Conservation (phyloP, 306 rosid genomes). For the Cicer bijugum region DNA sequence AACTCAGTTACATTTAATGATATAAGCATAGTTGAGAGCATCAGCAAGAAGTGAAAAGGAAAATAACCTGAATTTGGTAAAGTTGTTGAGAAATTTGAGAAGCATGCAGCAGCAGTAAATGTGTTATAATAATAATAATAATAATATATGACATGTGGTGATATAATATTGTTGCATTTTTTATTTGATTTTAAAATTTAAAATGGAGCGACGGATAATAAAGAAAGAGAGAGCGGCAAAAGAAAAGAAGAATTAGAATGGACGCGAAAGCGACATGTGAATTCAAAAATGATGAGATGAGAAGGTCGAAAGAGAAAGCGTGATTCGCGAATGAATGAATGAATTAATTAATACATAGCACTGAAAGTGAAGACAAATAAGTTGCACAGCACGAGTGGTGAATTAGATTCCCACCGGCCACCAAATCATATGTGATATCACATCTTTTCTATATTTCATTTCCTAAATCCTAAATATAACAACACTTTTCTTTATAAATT, state of each 20-base stretch:
- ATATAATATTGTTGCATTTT: background rate
- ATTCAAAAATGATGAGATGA: slow-evolving; percentile 41
- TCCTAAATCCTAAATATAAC: too few relatives aligned
- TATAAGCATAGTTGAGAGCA: background rate
- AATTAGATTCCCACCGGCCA: background rate
- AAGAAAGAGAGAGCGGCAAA: slow-evolving; percentile 57
- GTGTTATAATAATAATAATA: background rate
- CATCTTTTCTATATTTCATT: background rate
- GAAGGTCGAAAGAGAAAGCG: background rate
- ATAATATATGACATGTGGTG: background rate
- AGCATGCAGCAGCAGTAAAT: background rate
- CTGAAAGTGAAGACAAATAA: slow-evolving; percentile 6
- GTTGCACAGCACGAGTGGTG: background rate
- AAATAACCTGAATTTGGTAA: slow-evolving; percentile 37
- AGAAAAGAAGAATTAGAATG: slow-evolving; percentile 32
- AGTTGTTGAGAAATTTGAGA: slow-evolving; percentile 20
- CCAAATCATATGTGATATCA: background rate
- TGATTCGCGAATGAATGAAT: background rate
- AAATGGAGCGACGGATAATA: slow-evolving; percentile 27
- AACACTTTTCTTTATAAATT: too few relatives aligned
- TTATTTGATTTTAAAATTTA: background rate
- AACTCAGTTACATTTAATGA: background rate
- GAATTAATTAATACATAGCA: background rate
- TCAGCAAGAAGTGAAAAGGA: background rate
- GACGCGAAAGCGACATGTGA: slow-evolving; percentile 49